Conservation (phyloP, 2,329 filamentous ascomycete genomes). For the Rhexocercosporidium sp. region DNA sequence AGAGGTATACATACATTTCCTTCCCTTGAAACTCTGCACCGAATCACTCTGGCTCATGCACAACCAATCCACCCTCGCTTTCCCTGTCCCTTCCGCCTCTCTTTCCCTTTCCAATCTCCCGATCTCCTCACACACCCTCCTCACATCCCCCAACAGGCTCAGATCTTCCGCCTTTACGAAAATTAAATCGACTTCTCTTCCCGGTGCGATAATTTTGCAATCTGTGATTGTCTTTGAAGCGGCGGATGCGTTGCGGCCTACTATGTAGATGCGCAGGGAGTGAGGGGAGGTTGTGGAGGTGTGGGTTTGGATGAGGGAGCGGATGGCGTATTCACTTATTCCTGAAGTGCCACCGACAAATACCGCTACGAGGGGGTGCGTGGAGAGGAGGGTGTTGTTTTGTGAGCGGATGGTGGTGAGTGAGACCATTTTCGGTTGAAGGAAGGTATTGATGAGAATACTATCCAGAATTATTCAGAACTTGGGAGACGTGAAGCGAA, state of each 20-base stretch:
- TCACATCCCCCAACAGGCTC: conserved; percentile 43
- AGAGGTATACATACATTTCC: conserved; percentile 26
- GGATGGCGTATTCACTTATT: conserved; percentile 10
- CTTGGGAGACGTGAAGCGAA: too few relatives aligned
- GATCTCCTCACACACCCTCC: conserved; percentile 39
- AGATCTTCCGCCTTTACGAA: conserved; percentile 42
- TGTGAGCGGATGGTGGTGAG: conserved; percentile 2
- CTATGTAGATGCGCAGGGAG: conserved; percentile 43
- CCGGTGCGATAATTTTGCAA: conserved; percentile 35
- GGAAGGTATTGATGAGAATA: background rate
- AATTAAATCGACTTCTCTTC: conserved; percentile 40
- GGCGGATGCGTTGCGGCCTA: conserved; percentile 38
- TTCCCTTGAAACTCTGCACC: conserved; percentile 28
- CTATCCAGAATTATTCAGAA: background rate
- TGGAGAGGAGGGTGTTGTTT: conserved; percentile 12
- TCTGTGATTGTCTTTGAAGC: conserved; percentile 40
- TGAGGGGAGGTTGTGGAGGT: conserved; percentile 11
- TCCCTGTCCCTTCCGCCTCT: background rate
- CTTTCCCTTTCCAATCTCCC: conserved; percentile 34
- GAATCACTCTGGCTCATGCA: conserved; percentile 41
- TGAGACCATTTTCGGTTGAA: background rate
- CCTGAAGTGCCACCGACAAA: conserved; percentile 23
- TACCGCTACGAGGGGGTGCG: conserved; percentile 24
- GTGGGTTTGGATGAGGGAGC: conserved; percentile 12
- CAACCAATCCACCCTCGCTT: conserved; percentile 43